phyloP scores from a whole-genome alignment of 345 rosid genomes.

The Lumnitzera racemosa region DNA sequence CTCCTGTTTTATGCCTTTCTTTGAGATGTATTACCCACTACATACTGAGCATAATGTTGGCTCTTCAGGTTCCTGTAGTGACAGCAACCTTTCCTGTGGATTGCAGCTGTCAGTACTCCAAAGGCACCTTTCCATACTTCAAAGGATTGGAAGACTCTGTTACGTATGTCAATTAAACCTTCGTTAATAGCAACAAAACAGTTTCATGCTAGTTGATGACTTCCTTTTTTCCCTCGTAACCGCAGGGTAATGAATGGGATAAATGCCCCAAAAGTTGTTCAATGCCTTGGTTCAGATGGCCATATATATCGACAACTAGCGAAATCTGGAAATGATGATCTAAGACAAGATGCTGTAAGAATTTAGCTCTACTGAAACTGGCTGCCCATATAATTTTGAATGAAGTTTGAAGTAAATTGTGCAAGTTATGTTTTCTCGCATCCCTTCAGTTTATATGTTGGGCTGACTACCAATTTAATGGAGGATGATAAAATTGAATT shows the following conservation, averaged over 20 bases:
- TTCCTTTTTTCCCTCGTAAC: slow-evolving; percentile 12
- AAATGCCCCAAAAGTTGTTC: slow-evolving; percentile 95
- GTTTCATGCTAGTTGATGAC: slow-evolving; percentile 7
- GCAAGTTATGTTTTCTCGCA: no score
- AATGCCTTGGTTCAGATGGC: slow-evolving; percentile 93
- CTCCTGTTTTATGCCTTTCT: no score
- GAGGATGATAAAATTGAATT: no score
- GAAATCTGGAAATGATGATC: slow-evolving; percentile 96
- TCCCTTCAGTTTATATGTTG: no score
- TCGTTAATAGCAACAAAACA: neutral
- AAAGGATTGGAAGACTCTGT: slow-evolving; percentile 75
- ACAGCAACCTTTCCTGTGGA: slow-evolving; percentile 83
- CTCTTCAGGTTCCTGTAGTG: slow-evolving; percentile 81
- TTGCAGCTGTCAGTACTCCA: slow-evolving; percentile 60
- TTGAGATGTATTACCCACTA: no score
- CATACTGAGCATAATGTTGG: neutral
- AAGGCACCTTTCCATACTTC: slow-evolving; percentile 84
- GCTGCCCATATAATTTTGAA: no score
- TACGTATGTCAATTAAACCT: slow-evolving; percentile 33
- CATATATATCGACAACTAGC: slow-evolving; percentile 82
- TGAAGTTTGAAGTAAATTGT: no score
- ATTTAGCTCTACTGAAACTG: slow-evolving; percentile 2
- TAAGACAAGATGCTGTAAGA: slow-evolving; percentile 98
- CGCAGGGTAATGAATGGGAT: slow-evolving; percentile 91
- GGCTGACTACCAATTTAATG: no score